Conservation (phyloP, 176 grass and related monocot species). For the Triticum monococcum region DNA sequence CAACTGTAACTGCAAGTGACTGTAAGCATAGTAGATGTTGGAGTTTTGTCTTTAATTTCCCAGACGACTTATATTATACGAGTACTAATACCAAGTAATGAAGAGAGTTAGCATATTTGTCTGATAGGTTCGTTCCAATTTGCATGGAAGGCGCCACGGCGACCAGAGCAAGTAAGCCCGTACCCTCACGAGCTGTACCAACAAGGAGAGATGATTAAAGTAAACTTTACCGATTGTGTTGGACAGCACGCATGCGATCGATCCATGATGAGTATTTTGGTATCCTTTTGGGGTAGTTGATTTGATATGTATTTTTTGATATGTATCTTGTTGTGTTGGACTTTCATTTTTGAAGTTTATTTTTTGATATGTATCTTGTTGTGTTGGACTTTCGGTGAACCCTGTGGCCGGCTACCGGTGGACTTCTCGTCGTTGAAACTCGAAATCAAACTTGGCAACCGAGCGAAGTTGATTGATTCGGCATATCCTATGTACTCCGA, state of each 20-base stretch:
- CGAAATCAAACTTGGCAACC: not conserved
- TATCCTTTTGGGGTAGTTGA: no score
- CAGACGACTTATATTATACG: not conserved
- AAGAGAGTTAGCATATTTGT: not conserved
- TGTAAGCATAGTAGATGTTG: not conserved
- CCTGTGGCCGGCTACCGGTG: not conserved
- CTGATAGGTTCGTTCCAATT: not conserved
- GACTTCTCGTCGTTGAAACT: not conserved
- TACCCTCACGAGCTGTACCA: not conserved
- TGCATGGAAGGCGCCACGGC: not conserved
- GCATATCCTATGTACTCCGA: no score
- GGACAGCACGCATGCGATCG: no score
- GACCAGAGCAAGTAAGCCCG: not conserved
- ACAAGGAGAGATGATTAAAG: constrained; percentile 2
- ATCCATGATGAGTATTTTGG: no score
- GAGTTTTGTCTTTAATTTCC: no score
- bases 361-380: no score
- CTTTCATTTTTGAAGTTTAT: no score
- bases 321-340: no score
- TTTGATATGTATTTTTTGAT: no score
- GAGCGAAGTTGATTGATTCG: not conserved
- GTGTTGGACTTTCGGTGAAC: no score
- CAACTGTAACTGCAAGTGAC: not conserved
- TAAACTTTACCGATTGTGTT: no score
- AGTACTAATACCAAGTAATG: no score